phyloP scores from a whole-genome alignment of 371 early-diverging fungal species.

The Mucor indicus region DNA sequence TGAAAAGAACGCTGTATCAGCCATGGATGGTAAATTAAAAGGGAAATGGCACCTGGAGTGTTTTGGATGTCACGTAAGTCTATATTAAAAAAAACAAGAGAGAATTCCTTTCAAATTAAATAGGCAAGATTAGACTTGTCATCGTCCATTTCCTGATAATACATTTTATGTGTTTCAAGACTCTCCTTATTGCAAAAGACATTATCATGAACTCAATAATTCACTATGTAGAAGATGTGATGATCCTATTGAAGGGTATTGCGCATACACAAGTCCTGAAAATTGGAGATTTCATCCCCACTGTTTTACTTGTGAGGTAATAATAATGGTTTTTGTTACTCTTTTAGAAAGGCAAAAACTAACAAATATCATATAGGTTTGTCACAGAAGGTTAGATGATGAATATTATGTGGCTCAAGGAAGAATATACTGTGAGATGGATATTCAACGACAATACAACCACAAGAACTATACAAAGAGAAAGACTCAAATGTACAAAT shows the following conservation, averaged over 20 bases:
- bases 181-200: conserved; percentile 78
- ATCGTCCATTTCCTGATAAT: conserved; percentile 79
- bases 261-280: conserved; percentile 73
- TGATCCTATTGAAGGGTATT: conserved; percentile 83
- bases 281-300: conserved; percentile 50
- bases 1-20: conserved; percentile 73
- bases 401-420: conserved; percentile 79
- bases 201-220: conserved; percentile 80
- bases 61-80: conserved; percentile 52
- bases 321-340: not conserved
- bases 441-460: conserved; percentile 60
- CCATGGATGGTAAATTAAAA: conserved; percentile 74
- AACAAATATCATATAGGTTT: conserved; percentile 35
- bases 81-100: not conserved
- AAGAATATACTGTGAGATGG: conserved; percentile 75
- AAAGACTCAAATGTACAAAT: conserved; percentile 57
- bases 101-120: not conserved
- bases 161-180: conserved; percentile 83
- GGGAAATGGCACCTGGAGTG: conserved; percentile 76
- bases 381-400: conserved; percentile 35
- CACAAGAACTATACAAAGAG: conserved; percentile 67
- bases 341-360: conserved; percentile 23
- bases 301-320: conserved; percentile 45
- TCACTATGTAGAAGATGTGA: conserved; percentile 77
- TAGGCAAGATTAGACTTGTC: conserved; percentile 51